Evolutionary conservation across 1,284 basidiomycete genomes (phyloP).

Genomic region (Polyporus tsugae): DNA sequence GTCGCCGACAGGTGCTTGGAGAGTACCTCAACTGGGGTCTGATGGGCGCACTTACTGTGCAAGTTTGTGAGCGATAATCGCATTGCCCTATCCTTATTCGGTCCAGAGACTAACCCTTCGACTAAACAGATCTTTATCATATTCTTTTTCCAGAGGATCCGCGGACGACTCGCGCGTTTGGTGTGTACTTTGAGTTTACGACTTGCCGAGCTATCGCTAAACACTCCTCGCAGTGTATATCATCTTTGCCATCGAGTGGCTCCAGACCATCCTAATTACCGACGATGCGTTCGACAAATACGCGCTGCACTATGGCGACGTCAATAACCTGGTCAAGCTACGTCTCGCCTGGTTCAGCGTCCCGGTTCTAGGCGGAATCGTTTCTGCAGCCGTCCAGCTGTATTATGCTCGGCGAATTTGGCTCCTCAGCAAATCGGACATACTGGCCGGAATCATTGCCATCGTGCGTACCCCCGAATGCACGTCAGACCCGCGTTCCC

Average conservation of each 20-base stretch:
- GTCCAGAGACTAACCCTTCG: background rate
- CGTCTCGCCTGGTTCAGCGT: constrained; percentile 35
- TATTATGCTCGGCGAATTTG: constrained; percentile 35
- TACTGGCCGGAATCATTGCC: constrained; percentile 21
- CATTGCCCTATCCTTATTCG: background rate
- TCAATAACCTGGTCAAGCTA: constrained; percentile 17
- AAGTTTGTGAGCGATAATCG: constrained; percentile 17
- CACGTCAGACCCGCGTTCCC: background rate
- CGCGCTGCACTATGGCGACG: constrained; percentile 30
- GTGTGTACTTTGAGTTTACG: background rate
- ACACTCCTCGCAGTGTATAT: constrained; percentile 27
- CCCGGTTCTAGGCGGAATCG: constrained; percentile 31
- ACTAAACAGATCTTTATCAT: constrained; percentile 15
- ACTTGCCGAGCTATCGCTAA: background rate
- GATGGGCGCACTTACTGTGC: constrained; percentile 12
- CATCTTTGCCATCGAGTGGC: constrained; percentile 24
- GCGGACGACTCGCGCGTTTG: background rate
- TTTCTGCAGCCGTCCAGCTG: constrained; percentile 31
- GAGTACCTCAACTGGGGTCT: constrained; percentile 17
- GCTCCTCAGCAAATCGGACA: constrained; percentile 23
- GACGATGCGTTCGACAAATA: constrained; percentile 25
- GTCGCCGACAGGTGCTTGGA: constrained; percentile 13
- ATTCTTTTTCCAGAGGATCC: constrained; percentile 3
- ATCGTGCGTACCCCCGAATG: constrained; percentile 17
- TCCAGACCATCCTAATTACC: constrained; percentile 30